phyloP scores from a whole-genome alignment of 116 monocot genomes.

The Posidonia oceanica region DNA sequence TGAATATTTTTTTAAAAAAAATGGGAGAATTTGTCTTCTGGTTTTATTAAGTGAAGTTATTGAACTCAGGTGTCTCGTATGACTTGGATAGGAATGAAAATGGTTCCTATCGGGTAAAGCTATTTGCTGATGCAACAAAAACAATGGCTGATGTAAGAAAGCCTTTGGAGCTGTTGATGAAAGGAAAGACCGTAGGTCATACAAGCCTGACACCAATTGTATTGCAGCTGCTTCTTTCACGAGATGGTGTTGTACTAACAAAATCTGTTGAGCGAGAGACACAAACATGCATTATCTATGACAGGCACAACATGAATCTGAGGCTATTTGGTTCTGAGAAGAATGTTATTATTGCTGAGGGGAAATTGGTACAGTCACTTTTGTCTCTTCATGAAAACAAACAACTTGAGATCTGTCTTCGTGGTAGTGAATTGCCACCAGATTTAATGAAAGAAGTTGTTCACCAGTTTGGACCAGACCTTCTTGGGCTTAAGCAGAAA shows the following conservation, averaged over 20 bases:
- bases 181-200: conserved; percentile 56
- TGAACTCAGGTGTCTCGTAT: conserved; percentile 38
- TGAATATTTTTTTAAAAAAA: too few relatives aligned
- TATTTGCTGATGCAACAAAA: conserved; percentile 67
- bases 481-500: conserved; percentile 36
- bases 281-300: conserved; percentile 59
- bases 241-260: conserved; percentile 32
- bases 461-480: conserved; percentile 53
- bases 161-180: conserved; percentile 58
- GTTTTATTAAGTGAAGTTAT: not conserved
- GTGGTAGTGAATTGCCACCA: conserved; percentile 46
- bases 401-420: conserved; percentile 50
- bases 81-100: conserved; percentile 25
- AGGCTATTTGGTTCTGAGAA: conserved; percentile 50
- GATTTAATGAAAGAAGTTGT: conserved; percentile 80
- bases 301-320: conserved; percentile 42
- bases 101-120: conserved; percentile 41
- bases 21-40: too few relatives aligned
- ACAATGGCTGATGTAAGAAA: conserved; percentile 63
- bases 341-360: conserved; percentile 32
- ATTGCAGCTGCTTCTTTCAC: conserved; percentile 25
- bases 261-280: conserved; percentile 47
- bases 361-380: conserved; percentile 29
- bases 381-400: conserved; percentile 45
- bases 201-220: conserved; percentile 25